Evolutionary conservation across 768 basidiomycete species (phyloP).

Genomic region (Russula virescens): DNA sequence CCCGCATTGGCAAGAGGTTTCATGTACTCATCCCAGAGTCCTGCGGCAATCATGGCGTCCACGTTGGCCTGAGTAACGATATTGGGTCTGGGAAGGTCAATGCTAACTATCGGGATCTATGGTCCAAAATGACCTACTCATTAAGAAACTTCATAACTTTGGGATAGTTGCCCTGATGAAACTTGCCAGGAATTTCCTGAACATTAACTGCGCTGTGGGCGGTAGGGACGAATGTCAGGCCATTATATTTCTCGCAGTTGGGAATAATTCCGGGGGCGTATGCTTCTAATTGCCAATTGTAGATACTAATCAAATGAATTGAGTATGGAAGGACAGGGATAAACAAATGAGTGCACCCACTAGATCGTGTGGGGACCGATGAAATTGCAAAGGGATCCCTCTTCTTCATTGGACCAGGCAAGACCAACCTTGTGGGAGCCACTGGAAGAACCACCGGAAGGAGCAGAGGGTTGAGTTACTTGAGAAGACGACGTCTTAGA

Average conservation of each 20-base stretch:
- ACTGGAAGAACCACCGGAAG: background rate
- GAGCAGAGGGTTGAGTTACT: background rate
- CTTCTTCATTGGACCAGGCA: constrained; percentile 58
- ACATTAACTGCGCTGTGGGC: constrained; percentile 60
- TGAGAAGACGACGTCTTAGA: constrained; percentile 21
- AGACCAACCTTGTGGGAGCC: constrained; percentile 47
- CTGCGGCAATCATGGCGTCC: too few relatives aligned
- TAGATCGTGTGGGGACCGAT: constrained; percentile 31
- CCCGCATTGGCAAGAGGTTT: constrained; percentile 51
- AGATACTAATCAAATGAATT: constrained; percentile 35
- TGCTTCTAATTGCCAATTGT: constrained; percentile 60
- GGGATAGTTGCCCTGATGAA: constrained; percentile 48
- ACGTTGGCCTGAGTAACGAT: constrained; percentile 52
- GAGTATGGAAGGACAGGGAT: background rate
- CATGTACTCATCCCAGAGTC: constrained; percentile 56
- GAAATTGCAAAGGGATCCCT: constrained; percentile 44
- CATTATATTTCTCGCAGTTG: constrained; percentile 31
- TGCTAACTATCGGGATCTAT: constrained; percentile 31
- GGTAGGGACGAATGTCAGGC: constrained; percentile 58
- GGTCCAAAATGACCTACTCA: constrained; percentile 47
- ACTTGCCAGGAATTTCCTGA: constrained; percentile 31
- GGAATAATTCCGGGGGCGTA: constrained; percentile 30
- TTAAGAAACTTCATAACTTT: constrained; percentile 54
- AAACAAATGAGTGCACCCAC: constrained; percentile 39
- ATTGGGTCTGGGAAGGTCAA: constrained; percentile 52